Conservation (phyloP, 768 basidiomycete species). For the Boletus eberwhitei region DNA sequence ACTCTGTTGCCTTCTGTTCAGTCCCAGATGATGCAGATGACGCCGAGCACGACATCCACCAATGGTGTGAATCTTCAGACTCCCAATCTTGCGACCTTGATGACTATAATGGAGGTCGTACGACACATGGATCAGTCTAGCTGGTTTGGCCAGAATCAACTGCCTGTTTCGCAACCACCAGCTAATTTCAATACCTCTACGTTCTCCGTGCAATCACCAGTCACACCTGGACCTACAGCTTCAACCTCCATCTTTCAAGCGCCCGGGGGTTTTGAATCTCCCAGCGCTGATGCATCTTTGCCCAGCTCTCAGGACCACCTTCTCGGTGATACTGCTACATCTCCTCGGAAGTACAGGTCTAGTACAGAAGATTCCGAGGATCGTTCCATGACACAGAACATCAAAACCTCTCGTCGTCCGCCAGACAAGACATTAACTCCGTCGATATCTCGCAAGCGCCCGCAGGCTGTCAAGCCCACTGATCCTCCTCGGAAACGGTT, state of each 20-base stretch:
- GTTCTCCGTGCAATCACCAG: constrained; percentile 5
- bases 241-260: constrained; percentile 3
- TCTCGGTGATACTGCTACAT: background rate
- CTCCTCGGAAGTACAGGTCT: constrained; percentile 5
- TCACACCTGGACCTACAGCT: background rate
- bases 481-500: constrained; percentile 19
- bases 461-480: constrained; percentile 13
- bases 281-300: background rate
- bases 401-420: background rate
- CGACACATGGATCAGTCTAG: constrained; percentile 27
- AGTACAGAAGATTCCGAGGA: constrained; percentile 7
- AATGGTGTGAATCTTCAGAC: constrained; percentile 14
- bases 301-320: constrained; percentile 1
- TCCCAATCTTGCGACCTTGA: constrained; percentile 23
- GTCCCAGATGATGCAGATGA: constrained; percentile 13
- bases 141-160: constrained; percentile 18
- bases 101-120: constrained; percentile 33
- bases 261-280: background rate
- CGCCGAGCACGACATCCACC: constrained; percentile 4
- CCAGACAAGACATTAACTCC: constrained; percentile 8
- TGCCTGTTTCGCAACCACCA: constrained; percentile 14
- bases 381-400: constrained; percentile 4
- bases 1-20: constrained; percentile 16
- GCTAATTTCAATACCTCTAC: background rate
- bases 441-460: constrained; percentile 23